phyloP scores from a whole-genome alignment of 164 flowering plant genomes.

The Magnolia kwangsiensis region DNA sequence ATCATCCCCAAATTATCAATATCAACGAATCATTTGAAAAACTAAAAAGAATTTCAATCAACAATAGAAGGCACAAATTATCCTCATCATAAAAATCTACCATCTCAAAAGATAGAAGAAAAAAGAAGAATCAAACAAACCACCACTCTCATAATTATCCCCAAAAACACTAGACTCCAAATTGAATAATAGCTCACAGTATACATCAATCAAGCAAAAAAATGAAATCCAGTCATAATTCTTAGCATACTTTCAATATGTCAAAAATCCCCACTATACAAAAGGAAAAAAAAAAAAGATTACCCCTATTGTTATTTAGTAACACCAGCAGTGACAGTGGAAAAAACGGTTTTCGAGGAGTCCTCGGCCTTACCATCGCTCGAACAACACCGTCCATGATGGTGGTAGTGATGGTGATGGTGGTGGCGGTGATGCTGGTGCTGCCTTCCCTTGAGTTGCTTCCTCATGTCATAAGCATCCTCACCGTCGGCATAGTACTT shows the following conservation, averaged over 20 bases:
- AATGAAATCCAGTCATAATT: background rate
- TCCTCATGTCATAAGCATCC: slow-evolving; percentile 93
- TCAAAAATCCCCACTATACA: background rate
- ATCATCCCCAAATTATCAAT: background rate
- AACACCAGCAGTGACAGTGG: background rate
- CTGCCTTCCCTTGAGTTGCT: slow-evolving; percentile 66
- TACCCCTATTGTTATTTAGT: background rate
- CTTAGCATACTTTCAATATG: background rate
- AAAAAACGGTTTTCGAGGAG: background rate
- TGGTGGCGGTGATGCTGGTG: slow-evolving; percentile 28
- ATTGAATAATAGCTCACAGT: background rate
- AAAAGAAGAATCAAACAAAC: background rate
- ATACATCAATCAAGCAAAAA: background rate
- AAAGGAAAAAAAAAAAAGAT: background rate
- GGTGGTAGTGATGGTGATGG: slow-evolving; percentile 31
- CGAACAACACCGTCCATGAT: slow-evolving; percentile 61
- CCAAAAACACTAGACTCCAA: background rate
- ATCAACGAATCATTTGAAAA: background rate
- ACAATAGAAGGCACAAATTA: background rate
- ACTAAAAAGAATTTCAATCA: background rate
- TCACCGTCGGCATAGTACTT: slow-evolving; percentile 96
- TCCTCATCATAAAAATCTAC: background rate
- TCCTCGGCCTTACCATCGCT: background rate
- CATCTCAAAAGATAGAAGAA: background rate
- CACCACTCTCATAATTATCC: background rate